Conservation (phyloP, 805 yeast genomes). For the Yarrowia sp. region DNA sequence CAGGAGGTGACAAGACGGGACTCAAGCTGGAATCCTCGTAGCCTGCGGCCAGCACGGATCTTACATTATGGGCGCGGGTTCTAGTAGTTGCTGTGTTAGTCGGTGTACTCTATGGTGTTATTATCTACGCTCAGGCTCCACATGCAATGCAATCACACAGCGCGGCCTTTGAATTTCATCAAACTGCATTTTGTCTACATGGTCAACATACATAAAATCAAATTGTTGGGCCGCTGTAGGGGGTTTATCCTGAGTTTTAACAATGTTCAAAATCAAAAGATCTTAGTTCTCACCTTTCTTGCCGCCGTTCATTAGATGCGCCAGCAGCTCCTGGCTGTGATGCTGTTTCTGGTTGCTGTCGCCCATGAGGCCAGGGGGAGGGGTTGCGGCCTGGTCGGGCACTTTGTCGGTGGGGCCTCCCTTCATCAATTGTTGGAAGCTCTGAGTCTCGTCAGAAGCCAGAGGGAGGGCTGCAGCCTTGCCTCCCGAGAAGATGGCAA, state of each 20-base stretch:
- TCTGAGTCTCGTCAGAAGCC: slow-evolving; percentile 24
- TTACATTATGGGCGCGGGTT: neutral
- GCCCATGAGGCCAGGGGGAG: slow-evolving; percentile 38
- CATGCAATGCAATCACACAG: slow-evolving; percentile 4
- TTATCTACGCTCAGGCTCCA: slow-evolving; percentile 36
- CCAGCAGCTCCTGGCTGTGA: slow-evolving; percentile 39
- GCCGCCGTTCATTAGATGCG: slow-evolving; percentile 40
- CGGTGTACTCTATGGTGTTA: neutral
- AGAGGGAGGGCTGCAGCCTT: slow-evolving; percentile 30
- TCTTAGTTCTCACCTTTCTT: slow-evolving; percentile 39
- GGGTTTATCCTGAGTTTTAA: slow-evolving; percentile 31
- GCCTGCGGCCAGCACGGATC: slow-evolving; percentile 30
- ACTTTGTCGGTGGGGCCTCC: slow-evolving; percentile 32
- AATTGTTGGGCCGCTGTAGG: slow-evolving; percentile 39
- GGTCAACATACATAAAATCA: slow-evolving; percentile 40
- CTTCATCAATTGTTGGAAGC: slow-evolving; percentile 29
- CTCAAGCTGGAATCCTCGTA: slow-evolving; percentile 11
- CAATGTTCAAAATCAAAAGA: slow-evolving; percentile 26
- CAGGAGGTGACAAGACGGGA: neutral
- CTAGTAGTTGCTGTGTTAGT: slow-evolving; percentile 24
- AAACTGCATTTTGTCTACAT: slow-evolving; percentile 38
- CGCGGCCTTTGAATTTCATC: slow-evolving; percentile 35
- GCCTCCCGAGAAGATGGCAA: slow-evolving; percentile 16
- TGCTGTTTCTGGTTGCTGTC: slow-evolving; percentile 34
- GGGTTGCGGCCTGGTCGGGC: slow-evolving; percentile 36